A percentile compares a stretch with the other conserved stretches of the same genome.
Conservation (phyloP, 495 filamentous ascomycete genomes). For the Aspergillus conjunctus region DNA sequence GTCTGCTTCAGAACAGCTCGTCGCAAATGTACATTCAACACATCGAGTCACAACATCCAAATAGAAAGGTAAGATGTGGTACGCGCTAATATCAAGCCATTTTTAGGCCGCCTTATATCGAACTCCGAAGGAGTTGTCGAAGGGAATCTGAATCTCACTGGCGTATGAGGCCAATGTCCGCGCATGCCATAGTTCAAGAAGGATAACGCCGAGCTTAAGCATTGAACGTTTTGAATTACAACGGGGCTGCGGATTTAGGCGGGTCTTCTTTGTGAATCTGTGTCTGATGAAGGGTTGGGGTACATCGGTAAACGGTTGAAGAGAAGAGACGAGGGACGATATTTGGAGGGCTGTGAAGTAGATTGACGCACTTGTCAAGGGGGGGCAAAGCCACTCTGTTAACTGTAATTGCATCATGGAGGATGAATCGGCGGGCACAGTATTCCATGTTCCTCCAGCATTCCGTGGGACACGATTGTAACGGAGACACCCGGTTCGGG, state of each 20-base stretch:
- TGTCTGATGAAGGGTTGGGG: slow-evolving; percentile 11
- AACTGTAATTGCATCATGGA: slow-evolving; percentile 10
- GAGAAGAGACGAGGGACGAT: background rate
- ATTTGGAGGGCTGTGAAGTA: background rate
- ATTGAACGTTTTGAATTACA: slow-evolving; percentile 1
- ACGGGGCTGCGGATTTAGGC: too few species aligned
- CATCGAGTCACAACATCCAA: slow-evolving; percentile 7
- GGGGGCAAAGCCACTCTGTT: slow-evolving; percentile 10
- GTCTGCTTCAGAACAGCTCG: background rate
- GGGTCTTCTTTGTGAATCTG: background rate
- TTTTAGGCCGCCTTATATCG: background rate
- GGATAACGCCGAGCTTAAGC: slow-evolving; percentile 18
- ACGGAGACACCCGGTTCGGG: too few species aligned
- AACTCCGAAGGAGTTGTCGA: background rate
- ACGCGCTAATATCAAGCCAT: slow-evolving; percentile 5
- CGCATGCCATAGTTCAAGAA: slow-evolving; percentile 14
- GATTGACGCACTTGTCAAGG: slow-evolving; percentile 9
- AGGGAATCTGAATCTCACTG: background rate
- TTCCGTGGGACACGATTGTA: too few species aligned
- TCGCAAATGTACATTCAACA: slow-evolving; percentile 18
- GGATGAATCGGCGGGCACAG: background rate
- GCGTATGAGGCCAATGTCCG: background rate
- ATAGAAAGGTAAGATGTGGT: slow-evolving; percentile 9
- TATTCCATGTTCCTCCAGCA: too few species aligned
- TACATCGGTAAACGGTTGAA: background rate